A percentile compares a stretch with the other conserved stretches of the same genome.
These are phyloP conservation scores for Chrysopogon serrulatus DNA, from an alignment of 176 grass and related monocot genomes.

Conservation along the genomic window DNA sequence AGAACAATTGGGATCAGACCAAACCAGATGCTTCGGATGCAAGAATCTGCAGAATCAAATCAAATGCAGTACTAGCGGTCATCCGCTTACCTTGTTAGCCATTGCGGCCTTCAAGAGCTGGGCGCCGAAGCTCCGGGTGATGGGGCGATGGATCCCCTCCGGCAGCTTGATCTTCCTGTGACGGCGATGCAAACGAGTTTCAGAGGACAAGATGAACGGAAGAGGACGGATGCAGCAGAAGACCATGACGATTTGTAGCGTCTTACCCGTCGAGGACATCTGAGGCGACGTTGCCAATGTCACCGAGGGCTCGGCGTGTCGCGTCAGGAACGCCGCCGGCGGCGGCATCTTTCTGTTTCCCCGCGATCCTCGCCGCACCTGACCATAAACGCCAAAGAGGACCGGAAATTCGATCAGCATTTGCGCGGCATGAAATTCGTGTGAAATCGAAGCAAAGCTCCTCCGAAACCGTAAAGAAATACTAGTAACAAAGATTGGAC, in stretches of 20 bases:
- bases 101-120: constrained; percentile 42
- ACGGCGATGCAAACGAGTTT: neutral
- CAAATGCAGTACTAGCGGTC: neutral
- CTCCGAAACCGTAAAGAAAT: neutral
- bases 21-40: neutral
- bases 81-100: constrained; percentile 38
- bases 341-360: constrained; percentile 48
- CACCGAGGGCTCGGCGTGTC: constrained; percentile 34
- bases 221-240: neutral
- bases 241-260: neutral
- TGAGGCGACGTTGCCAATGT: constrained; percentile 64
- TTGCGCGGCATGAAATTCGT: neutral
- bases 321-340: constrained; percentile 7
- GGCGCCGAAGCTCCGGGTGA: constrained; percentile 55
- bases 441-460: neutral
- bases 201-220: neutral
- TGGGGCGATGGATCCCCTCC: constrained; percentile 45
- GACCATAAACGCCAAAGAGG: neutral
- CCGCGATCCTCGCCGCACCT: constrained; percentile 29
- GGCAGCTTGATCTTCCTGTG: constrained; percentile 39
- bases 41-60: neutral
- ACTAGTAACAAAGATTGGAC: neutral
- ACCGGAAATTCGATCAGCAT: neutral
- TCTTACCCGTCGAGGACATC: constrained; percentile 30
- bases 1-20: neutral